Evolutionary conservation across 2,329 filamentous ascomycete species (phyloP), one percentile per base, ranked within the genome.

Genomic region (Metarhizium anisopliae): DNA sequence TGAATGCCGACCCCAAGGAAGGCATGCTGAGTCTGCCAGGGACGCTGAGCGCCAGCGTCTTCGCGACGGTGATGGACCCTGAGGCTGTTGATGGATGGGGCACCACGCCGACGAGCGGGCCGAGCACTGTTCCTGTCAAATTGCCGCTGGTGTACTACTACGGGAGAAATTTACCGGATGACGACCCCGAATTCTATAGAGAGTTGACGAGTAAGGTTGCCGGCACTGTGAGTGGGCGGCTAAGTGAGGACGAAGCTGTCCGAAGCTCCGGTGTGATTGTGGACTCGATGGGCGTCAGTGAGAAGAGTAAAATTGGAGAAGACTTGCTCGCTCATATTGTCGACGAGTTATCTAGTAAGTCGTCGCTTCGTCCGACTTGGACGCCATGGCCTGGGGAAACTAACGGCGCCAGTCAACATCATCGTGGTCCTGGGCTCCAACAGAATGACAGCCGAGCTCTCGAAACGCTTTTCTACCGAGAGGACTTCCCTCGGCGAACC

Each of bases 71-170:
- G 63, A 82, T 97, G 73, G 93, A 97, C 69, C 80, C 95, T 1
- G 80, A 82, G 63, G 76, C 78, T 2, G 89, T 93, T 64, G 86
- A 90, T 59, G 90, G 89, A 20, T 96, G 91, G 85, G 94, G 94
- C 10, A 90, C 82, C 61, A 92, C 90, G 63, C 92, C 93, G 0
- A 95, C 92, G 64, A 95, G 89, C 61, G 94, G 93, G 0, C 92
- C 94, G 0, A 94, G 87, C 62, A 82, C 85, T 0, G 85, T 95
- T 18, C 92, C 93, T 0, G 90, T 96, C 53, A 97, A 96, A 75
- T 78, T 96, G 63, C 94, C 94, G 5, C 74, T 99, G 54, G 90
- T 93, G 32, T 95, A 96, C 68, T 90, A 91, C 70, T 95, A 89
- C 69, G 93, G 94, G 16, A 77, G 87, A 59, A 78, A 82, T 53